These are phyloP conservation scores for Tetrapyrgos nigripes DNA, from an alignment of 1,284 basidiomycete genomes.

Conservation along the genomic window DNA sequence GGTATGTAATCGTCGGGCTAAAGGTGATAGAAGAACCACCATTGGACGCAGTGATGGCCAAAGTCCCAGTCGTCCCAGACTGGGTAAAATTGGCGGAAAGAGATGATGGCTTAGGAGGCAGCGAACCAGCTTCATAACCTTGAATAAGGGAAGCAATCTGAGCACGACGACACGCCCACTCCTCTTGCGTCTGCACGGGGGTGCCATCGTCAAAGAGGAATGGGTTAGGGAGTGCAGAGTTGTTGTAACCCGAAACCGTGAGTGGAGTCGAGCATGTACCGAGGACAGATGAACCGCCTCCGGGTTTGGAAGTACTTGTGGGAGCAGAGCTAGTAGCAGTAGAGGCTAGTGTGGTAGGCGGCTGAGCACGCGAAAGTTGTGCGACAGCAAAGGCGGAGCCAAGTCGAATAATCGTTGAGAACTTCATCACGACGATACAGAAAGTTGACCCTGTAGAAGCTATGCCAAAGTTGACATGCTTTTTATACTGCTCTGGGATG, in stretches of 20 bases:
- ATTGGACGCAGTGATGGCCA: constrained; percentile 50
- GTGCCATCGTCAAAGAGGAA: constrained; percentile 17
- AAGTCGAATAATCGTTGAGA: background rate
- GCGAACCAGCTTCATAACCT: constrained; percentile 52
- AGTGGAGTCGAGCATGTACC: background rate
- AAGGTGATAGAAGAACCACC: constrained; percentile 52
- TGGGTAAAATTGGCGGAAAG: constrained; percentile 46
- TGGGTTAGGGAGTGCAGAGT: constrained; percentile 12
- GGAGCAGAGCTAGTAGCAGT: background rate
- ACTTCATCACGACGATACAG: constrained; percentile 3
- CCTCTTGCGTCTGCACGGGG: constrained; percentile 44
- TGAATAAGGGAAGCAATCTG: constrained; percentile 55
- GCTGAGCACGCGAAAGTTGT: background rate
- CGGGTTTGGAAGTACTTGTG: background rate
- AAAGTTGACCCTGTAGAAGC: too few relatives aligned
- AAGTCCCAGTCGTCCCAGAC: constrained; percentile 36
- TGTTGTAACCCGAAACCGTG: constrained; percentile 1
- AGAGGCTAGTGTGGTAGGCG: background rate
- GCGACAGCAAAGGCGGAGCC: background rate
- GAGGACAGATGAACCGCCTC: background rate
- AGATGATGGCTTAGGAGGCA: constrained; percentile 47
- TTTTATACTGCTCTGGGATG: too few relatives aligned
- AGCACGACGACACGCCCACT: constrained; percentile 55
- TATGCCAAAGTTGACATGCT: too few relatives aligned
- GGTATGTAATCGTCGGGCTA: constrained; percentile 47